Evolutionary conservation across 345 rosid species (phyloP), one percentile per base, ranked within the genome.

Genomic region (Sisymbrium irio): DNA sequence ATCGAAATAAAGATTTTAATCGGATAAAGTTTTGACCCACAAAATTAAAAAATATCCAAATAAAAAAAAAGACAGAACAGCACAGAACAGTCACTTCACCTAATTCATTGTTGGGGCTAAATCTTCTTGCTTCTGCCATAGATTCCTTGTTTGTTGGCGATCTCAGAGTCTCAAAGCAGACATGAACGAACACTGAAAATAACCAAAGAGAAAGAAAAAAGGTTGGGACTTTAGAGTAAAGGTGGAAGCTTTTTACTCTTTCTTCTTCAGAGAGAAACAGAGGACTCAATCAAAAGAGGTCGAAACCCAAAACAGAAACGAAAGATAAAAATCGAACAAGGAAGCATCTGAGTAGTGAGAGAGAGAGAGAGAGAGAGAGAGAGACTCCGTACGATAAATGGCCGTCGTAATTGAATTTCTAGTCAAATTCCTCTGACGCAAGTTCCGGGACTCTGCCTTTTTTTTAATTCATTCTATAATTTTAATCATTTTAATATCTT

Each of bases 261-360:
- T 45, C 74, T 69, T 57, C 44, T 39, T 67, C 8, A 62, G 13
- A 58, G 28, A 15, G 39, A 55, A 65, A 65, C 77, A 65, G 62
- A 55, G 59, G 45, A 65, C 46, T 46, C 71, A 44, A 57, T 46
- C 71, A 44, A 54, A 27, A 63, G 45, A 62, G 58, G 5, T 62
- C 3, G 19, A 9, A 47, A 60, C 22, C 74, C 44, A 51, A 58
- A 75, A 67, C 51, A n/a, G n/a, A n/a, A n/a, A n/a, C n/a, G n/a
- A n/a, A n/a, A n/a, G n/a, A n/a, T n/a, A n/a, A n/a, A n/a, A n/a
- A n/a, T n/a, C 27, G 68, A 63, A 59, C 7, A 47, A 68, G 79
- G 79, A 68, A 75, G 50, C 79, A 76, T 76, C 75, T 69, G 79
- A 69, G 75, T 69, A 76, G 70, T 76, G 79, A 70, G 65, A 56